These are phyloP conservation scores for Phycomyces blakesleeanus DNA, from an alignment of 192 early-diverging fungal genomes.

Conservation along the genomic window DNA sequence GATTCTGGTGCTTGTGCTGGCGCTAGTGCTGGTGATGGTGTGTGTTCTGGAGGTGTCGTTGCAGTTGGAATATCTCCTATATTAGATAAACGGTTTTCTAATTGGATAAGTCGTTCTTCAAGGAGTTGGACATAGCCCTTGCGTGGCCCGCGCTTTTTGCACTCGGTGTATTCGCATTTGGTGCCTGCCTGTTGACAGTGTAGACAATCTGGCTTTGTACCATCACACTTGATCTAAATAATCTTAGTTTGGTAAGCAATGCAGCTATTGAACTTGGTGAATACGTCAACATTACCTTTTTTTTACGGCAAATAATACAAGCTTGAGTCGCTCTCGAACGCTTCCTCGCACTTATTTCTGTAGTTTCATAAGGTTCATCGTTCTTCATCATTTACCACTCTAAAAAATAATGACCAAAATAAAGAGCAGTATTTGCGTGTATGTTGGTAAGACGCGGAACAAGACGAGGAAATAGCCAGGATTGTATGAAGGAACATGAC, in stretches of 20 bases:
- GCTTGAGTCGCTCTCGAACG: conserved; percentile 30
- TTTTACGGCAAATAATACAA: conserved; percentile 28
- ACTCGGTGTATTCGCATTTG: conserved; percentile 16
- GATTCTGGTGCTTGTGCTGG: too few relatives aligned
- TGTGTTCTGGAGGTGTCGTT: neutral
- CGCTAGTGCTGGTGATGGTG: neutral
- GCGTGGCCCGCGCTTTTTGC: conserved; percentile 23
- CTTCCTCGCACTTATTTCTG: conserved; percentile 12
- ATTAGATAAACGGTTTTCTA: conserved; percentile 14
- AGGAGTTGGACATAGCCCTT: conserved; percentile 34
- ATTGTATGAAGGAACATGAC: too few relatives aligned
- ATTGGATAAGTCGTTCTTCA: conserved; percentile 25
- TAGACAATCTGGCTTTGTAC: conserved; percentile 24
- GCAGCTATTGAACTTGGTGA: neutral
- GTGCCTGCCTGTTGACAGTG: conserved; percentile 22
- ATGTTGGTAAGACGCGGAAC: too few relatives aligned
- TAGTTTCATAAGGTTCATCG: neutral
- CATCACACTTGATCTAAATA: conserved; percentile 31
- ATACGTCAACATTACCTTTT: conserved; percentile 19
- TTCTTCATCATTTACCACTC: neutral
- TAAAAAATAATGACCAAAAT: neutral
- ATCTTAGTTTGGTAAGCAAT: neutral
- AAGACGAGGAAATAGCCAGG: too few relatives aligned
- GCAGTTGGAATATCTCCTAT: neutral
- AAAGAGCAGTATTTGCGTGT: neutral